A percentile compares a stretch with the other conserved stretches of the same genome.
Conservation (phyloP, 2,329 filamentous ascomycete species). For the Aspergillus chevalieri region DNA sequence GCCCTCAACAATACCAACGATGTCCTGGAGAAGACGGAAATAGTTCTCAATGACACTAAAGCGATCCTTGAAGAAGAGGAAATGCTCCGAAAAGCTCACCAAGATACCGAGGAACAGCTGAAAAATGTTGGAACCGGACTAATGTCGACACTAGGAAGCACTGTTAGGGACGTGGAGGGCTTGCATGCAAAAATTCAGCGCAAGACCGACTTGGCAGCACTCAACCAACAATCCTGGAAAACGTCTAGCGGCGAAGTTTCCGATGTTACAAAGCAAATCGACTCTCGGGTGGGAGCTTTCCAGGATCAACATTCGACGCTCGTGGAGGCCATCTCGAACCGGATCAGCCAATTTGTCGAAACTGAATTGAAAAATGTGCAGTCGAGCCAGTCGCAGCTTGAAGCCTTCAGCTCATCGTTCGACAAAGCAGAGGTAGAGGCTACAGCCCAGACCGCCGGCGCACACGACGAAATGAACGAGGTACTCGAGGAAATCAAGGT, state of each 20-base stretch:
- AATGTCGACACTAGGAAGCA: constrained; percentile 68
- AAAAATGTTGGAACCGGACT: constrained; percentile 67
- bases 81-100: constrained; percentile 71
- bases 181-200: constrained; percentile 81
- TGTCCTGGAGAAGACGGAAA: constrained; percentile 80
- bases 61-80: constrained; percentile 74
- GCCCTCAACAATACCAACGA: constrained; percentile 73
- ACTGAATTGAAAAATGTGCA: constrained; percentile 68
- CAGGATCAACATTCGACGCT: constrained; percentile 65
- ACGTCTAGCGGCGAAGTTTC: constrained; percentile 68
- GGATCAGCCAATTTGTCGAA: constrained; percentile 71
- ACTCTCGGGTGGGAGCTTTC: constrained; percentile 67
- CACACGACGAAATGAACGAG: constrained; percentile 81
- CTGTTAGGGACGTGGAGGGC: constrained; percentile 72
- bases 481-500: constrained; percentile 86
- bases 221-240: constrained; percentile 75
- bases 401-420: constrained; percentile 63
- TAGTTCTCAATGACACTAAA: constrained; percentile 70
- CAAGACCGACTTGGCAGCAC: constrained; percentile 72
- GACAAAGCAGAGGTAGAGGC: constrained; percentile 62
- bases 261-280: constrained; percentile 70
- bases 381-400: constrained; percentile 63
- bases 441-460: constrained; percentile 43
- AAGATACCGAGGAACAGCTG: constrained; percentile 75
- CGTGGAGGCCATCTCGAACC: constrained; percentile 59